Evolutionary conservation across 129 eudicot genomes (phyloP), one percentile per base, ranked within the genome.

Genomic region (Lactuca sativa): DNA sequence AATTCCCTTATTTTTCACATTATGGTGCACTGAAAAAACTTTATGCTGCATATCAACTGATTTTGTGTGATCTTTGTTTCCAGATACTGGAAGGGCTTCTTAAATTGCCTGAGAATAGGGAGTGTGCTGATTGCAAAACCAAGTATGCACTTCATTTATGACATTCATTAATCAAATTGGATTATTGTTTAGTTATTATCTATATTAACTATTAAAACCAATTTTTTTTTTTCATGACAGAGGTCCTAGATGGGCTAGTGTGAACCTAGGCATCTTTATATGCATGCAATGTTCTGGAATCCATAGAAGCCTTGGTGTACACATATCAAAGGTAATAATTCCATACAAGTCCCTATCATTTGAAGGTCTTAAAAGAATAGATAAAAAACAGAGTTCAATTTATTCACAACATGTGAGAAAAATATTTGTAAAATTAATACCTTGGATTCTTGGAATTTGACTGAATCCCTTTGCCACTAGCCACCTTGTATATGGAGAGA

Each of bases 211-310:
- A 49, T 67, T 55, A 49, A 44, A 75, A 31, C 36, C 55, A 65
- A 43, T 54, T 18, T 68, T 51, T 13, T 21, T 21, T 74, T 51
- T 59, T 12, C 52, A 48, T 74, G 68, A 47, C 87, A 93, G 98
- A 82, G 98, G 96, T 85, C 98, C 98, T 36, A 81, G 98, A 85
- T 93, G 98, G 98, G 95, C 98, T 43, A 93, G 98, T 74, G 90
- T 93, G 67, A 93, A 93, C 80, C 74, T 93, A 54, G 98, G 98
- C 57, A 85, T 93, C 82, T 93, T 93, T 72, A 89, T 93, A 69
- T 93, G 98, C 85, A 87, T 93, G 92, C 95, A 89, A 80, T 93
- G 98, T 77, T 93, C 98, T 69, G 98, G 98, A 55, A 89, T 93
- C 76, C 98, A 93, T 70, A 80, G 98, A 80, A 89, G 98, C 79